Conservation (phyloP, 2,329 filamentous ascomycete genomes). For the Diaporthe citrichinensis region DNA sequence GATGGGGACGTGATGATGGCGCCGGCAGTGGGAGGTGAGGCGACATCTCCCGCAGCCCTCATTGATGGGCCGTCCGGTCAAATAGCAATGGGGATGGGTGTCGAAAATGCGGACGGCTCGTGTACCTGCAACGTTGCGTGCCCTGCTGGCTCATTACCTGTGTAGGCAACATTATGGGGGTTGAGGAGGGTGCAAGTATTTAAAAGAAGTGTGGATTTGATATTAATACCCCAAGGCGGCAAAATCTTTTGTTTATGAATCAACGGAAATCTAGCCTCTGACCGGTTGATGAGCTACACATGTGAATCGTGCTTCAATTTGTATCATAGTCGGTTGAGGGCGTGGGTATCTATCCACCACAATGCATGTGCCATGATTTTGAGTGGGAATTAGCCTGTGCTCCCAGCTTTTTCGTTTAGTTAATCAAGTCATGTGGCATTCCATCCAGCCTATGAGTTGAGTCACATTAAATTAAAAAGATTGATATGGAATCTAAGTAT, state of each 20-base stretch:
- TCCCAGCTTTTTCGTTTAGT: no score
- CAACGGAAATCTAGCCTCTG: no score
- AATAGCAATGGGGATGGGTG: constrained; percentile 10
- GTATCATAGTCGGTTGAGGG: no score
- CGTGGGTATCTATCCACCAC: no score
- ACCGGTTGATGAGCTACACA: no score
- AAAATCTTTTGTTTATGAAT: background rate
- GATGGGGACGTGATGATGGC: background rate
- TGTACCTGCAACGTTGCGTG: constrained; percentile 30
- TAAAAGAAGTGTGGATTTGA: background rate
- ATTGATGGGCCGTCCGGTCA: constrained; percentile 5
- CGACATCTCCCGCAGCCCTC: background rate
- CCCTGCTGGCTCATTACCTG: constrained; percentile 4
- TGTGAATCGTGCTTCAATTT: no score
- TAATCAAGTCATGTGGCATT: no score
- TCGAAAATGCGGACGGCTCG: background rate
- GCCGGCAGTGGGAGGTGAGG: no score
- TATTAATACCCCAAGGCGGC: background rate
- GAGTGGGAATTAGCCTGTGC: no score
- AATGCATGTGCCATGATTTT: no score
- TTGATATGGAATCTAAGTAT: background rate
- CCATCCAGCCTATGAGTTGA: no score
- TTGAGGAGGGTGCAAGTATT: background rate
- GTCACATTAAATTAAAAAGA: no score
- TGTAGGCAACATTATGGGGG: background rate